phyloP scores from a whole-genome alignment of 345 rosid species.

The Pelargonium nanum region DNA sequence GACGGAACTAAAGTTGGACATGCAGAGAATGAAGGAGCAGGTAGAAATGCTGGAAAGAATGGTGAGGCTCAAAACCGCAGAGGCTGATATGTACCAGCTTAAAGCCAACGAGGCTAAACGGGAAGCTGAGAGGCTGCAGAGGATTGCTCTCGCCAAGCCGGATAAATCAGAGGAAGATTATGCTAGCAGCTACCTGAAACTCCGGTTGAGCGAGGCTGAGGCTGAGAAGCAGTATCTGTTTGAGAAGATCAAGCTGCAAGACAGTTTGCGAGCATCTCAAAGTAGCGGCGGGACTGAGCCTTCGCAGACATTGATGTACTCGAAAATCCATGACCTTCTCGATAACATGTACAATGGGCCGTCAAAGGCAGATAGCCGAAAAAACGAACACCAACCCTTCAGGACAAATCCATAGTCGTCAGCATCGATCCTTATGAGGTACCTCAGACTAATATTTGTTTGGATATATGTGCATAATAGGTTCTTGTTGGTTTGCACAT shows the following conservation, averaged over 20 bases:
- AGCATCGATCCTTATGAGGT: neutral
- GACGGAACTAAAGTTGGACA: conserved; percentile 61
- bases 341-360: conserved; percentile 36
- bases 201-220: conserved; percentile 87
- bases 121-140: conserved; percentile 83
- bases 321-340: conserved; percentile 55
- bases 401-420: conserved; percentile 38
- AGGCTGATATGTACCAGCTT: conserved; percentile 98
- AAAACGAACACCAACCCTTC: conserved; percentile 43
- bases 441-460: neutral
- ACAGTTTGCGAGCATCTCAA: conserved; percentile 51
- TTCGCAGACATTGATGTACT: conserved; percentile 52
- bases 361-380: conserved; percentile 39
- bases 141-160: conserved; percentile 77
- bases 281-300: conserved; percentile 53
- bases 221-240: conserved; percentile 92
- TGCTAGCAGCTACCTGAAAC: conserved; percentile 75
- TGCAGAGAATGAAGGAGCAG: conserved; percentile 71
- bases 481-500: neutral
- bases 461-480: neutral
- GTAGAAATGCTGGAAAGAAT: conserved; percentile 86
- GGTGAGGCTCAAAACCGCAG: conserved; percentile 88
- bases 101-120: conserved; percentile 89
- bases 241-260: conserved; percentile 87
- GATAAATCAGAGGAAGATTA: conserved; percentile 94